Evolutionary conservation across 495 filamentous ascomycete genomes (phyloP).

Genomic region (Penicillium roqueforti): DNA sequence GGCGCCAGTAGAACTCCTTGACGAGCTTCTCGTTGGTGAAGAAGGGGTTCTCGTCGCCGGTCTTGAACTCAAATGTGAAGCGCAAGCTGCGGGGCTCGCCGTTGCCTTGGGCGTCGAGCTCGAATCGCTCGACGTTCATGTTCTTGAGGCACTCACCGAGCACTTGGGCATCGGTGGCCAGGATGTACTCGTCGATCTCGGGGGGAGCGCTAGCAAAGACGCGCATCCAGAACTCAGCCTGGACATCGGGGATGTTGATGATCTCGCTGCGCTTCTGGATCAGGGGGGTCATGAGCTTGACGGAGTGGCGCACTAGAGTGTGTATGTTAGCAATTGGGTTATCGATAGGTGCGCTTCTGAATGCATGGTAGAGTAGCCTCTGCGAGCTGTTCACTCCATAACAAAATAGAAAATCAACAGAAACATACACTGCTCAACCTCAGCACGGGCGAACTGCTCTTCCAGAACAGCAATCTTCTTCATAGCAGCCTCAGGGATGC

Average conservation of each 20-base stretch:
- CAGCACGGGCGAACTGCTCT: slow-evolving; percentile 36
- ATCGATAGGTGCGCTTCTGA: background rate
- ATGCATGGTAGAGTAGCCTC: background rate
- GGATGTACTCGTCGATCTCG: slow-evolving; percentile 81
- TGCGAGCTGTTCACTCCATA: background rate
- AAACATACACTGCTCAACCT: slow-evolving; percentile 42
- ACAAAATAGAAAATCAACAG: background rate
- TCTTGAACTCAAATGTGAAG: slow-evolving; percentile 42
- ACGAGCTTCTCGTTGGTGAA: slow-evolving; percentile 71
- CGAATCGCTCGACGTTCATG: slow-evolving; percentile 70
- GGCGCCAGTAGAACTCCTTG: slow-evolving; percentile 86
- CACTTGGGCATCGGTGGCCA: slow-evolving; percentile 65
- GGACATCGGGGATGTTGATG: slow-evolving; percentile 55
- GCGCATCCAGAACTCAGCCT: slow-evolving; percentile 78
- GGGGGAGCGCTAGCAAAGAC: slow-evolving; percentile 78
- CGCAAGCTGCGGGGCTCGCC: slow-evolving; percentile 49
- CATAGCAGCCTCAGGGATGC: slow-evolving; percentile 28
- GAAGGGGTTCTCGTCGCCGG: slow-evolving; percentile 59
- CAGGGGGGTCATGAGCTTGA: slow-evolving; percentile 48
- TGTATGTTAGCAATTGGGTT: slow-evolving; percentile 14
- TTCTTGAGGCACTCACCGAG: slow-evolving; percentile 57
- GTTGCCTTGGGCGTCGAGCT: slow-evolving; percentile 56
- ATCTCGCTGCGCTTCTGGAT: slow-evolving; percentile 68
- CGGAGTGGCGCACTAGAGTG: slow-evolving; percentile 31
- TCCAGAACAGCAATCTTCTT: slow-evolving; percentile 35